Conservation (phyloP, 495 filamentous ascomycete species). For the Clohesyomyces aquaticus region DNA sequence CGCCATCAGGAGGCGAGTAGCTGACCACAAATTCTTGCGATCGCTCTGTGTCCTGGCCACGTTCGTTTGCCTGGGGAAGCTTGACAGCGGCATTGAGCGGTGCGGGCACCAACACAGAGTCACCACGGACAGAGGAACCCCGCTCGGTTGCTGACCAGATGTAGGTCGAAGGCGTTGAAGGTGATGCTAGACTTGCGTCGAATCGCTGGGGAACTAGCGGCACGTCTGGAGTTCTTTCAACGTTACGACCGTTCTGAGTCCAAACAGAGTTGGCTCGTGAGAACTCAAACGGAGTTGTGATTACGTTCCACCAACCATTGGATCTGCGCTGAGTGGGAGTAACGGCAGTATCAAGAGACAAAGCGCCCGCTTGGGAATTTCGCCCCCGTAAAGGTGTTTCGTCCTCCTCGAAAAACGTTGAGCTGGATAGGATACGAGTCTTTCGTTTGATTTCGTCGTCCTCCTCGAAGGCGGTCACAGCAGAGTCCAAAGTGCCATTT, state of each 20-base stretch:
- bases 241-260: constrained; percentile 28
- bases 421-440: constrained; percentile 50
- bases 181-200: constrained; percentile 9
- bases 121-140: constrained; percentile 24
- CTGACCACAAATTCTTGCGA: not conserved
- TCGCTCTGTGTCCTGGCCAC: not conserved
- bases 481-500: constrained; percentile 37
- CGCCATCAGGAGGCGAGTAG: not conserved
- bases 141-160: constrained; percentile 40
- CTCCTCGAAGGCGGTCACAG: constrained; percentile 43
- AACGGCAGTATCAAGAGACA: constrained; percentile 24
- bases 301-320: constrained; percentile 86
- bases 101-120: constrained; percentile 16
- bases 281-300: constrained; percentile 71
- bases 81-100: constrained; percentile 6
- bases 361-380: constrained; percentile 18
- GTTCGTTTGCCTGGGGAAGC: not conserved
- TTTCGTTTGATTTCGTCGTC: constrained; percentile 25
- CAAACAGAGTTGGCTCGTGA: constrained; percentile 45
- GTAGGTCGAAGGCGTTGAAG: constrained; percentile 30
- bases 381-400: constrained; percentile 44
- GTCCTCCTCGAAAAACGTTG: constrained; percentile 64
- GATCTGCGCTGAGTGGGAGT: constrained; percentile 59
- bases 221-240: constrained; percentile 31
- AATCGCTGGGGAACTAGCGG: constrained; percentile 31